Base-by-base conservation (phyloP, 2,329 filamentous ascomycete species). In the Sarocladium strictum region DNA sequence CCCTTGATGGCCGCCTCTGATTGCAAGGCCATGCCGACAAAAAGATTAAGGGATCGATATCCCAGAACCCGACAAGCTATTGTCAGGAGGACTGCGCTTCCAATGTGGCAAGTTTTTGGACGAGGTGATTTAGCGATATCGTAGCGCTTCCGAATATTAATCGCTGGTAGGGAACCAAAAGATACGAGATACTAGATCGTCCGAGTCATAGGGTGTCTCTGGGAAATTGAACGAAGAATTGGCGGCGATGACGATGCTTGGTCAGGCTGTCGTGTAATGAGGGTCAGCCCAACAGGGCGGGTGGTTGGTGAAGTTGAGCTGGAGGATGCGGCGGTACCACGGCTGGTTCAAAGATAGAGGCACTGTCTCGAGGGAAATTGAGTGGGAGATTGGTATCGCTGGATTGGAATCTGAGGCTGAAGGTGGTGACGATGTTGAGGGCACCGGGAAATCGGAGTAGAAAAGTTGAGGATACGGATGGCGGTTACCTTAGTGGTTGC, bases 1-100 rank as follows among this genome's bases (percentile, higher is more conserved):
- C 47, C 47, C 47, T 51, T 51, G 27, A 24, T 17, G 29, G 47
- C 47, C 14, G 47, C 23, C 27, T 51, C 47, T 3, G 47, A 51
- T 17, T 51, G 47, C 17, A 51, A 19, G 14, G 47, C 47, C 47
- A 51, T 51, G 27, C 47, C 47, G 12, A 35, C 29, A 24, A 17
- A 21, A 23, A 35, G 26, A 51, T 17, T n/a, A 4, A 6, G 47
- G 27, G 19, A n/a, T 19, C 23, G 17, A 9, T 19, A 12, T 35
- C 47, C 47, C 47, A 35, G 19, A 19, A 23, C 7, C 24, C 47
- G 19, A 29, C 47, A 35, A 29, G 47, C 27, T 19, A 21, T 33
- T 4, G 15, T 51, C 26, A 21, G 17, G 10, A 3, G 21, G 7
- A 24, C 3, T 3, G 10, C 3, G 23, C 7, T 32, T 27, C 15